A percentile compares a stretch with the other conserved stretches of the same genome.
phyloP scores from a whole-genome alignment of 2,329 filamentous ascomycete species.

The Amphichorda felina region DNA sequence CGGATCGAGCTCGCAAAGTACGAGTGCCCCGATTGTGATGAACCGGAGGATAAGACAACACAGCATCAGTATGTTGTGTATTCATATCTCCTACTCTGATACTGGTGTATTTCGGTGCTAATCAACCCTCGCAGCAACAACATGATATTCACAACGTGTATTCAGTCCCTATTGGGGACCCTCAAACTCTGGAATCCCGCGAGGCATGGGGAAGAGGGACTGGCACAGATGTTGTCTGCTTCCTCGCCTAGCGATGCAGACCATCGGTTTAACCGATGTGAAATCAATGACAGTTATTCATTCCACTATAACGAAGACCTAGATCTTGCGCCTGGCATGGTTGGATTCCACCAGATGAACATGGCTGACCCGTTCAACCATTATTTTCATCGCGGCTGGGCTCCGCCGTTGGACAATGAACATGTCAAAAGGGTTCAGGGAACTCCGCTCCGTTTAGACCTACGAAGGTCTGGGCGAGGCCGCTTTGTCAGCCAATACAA shows the following conservation, averaged over 20 bases:
- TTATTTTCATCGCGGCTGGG: constrained; percentile 1
- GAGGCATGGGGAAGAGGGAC: constrained; percentile 6
- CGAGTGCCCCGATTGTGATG: constrained; percentile 6
- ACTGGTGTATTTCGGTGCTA: constrained; percentile 3
- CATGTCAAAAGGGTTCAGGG: constrained; percentile 6
- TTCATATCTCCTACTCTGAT: constrained; percentile 2
- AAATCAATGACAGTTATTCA: constrained; percentile 5
- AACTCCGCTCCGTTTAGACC: constrained; percentile 5
- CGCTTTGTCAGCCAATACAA: constrained; percentile 4
- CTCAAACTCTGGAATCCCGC: constrained; percentile 7
- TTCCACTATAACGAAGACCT: constrained; percentile 8
- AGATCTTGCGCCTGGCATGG: constrained; percentile 4
- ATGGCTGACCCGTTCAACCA: background rate
- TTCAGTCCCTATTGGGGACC: constrained; percentile 6
- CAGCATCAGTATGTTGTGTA: constrained; percentile 5
- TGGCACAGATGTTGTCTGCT: constrained; percentile 7
- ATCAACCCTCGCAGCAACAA: constrained; percentile 6
- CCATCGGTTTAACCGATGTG: constrained; percentile 6
- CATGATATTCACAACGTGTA: constrained; percentile 6
- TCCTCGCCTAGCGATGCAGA: constrained; percentile 7
- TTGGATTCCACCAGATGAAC: constrained; percentile 4
- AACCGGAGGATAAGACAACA: constrained; percentile 5
- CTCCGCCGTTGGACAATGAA: constrained; percentile 1
- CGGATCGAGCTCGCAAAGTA: constrained; percentile 6
- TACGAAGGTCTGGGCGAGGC: constrained; percentile 3